Evolutionary conservation across 441 rosid species (phyloP).

Genomic region (Pelargonium myrrhifolium): DNA sequence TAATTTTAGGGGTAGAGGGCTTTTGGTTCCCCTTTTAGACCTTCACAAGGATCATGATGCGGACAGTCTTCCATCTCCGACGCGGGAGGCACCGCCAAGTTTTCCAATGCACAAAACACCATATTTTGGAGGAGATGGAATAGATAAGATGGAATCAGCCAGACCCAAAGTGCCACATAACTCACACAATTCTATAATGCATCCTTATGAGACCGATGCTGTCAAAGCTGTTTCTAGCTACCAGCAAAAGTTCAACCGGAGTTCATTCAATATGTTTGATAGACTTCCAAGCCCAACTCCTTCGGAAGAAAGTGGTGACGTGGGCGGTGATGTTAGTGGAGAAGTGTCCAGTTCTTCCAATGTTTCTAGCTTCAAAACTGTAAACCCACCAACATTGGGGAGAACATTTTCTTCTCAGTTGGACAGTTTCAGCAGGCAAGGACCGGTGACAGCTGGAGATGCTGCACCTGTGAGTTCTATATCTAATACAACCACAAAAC

Average conservation of each 20-base stretch:
- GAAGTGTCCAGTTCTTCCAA: constrained; percentile 57
- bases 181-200: constrained; percentile 36
- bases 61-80: constrained; percentile 96
- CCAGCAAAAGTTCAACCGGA: constrained; percentile 62
- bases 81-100: constrained; percentile 54
- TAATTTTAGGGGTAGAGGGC: constrained; percentile 43
- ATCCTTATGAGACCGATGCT: constrained; percentile 69
- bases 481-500: constrained; percentile 34
- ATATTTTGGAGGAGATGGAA: constrained; percentile 31
- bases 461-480: constrained; percentile 28
- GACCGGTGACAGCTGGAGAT: constrained; percentile 25
- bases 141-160: constrained; percentile 28
- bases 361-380: constrained; percentile 24
- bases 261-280: constrained; percentile 37
- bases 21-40: constrained; percentile 67
- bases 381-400: constrained; percentile 27
- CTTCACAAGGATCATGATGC: constrained; percentile 91
- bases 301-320: constrained; percentile 61
- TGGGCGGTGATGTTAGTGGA: constrained; percentile 46
- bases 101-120: constrained; percentile 35
- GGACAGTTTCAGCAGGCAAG: constrained; percentile 24
- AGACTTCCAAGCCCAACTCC: constrained; percentile 98
- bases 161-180: constrained; percentile 29
- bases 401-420: constrained; percentile 22
- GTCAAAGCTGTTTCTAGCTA: constrained; percentile 66